Base-by-base conservation (phyloP, 1,284 basidiomycete genomes). In the Moniliophthora roreri region DNA sequence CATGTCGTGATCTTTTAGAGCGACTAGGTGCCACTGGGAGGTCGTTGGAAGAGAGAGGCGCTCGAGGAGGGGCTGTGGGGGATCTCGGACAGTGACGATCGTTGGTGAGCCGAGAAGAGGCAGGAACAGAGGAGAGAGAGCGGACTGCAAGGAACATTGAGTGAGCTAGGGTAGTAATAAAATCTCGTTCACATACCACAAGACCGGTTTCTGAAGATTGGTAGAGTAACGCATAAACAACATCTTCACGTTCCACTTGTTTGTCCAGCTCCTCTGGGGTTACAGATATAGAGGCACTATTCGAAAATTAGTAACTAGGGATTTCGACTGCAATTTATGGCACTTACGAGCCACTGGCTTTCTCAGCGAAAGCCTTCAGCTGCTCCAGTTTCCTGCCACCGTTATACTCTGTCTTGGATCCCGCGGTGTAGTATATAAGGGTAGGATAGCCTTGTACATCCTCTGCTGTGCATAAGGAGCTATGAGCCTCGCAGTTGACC, bases 401-500 rank as follows among this genome's bases (percentile, higher is more conserved):
- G 0, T 69, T 79, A 64, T 93, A 95, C 57, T 93, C 91, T 2
- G 82, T 82, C 63, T 75, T 81, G 1, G 66, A 38, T 7, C 51
- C 66, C 4, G 72, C 77, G 9, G 63, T 77, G 44, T 80, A 91
- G 74, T 89, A 87, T 41, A 84, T 72, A 34, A 96, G 71, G 49
- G 87, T 91, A 0, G 95, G 94, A 69, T 89, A 98, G 3, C 90
- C 91, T 34, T 77, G 66, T 20, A 98, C 76, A 5, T 77, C 79
- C 54, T 93, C 76, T 6, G 70, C 63, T 36, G 75, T 72, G 68
- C 95, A 97, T 2, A 94, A 65, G 0, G 75, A 66, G 26, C 75
- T 73, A 62, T 93, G 73, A 0, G 77, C 82, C 18, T 95, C 94
- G 62, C 94, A 98, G 65, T 98, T 84, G 21, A 98, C 86, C 55